Evolutionary conservation across 1,139 yeast species (phyloP).

Genomic region (Suzukiozyma palmioleophila): DNA sequence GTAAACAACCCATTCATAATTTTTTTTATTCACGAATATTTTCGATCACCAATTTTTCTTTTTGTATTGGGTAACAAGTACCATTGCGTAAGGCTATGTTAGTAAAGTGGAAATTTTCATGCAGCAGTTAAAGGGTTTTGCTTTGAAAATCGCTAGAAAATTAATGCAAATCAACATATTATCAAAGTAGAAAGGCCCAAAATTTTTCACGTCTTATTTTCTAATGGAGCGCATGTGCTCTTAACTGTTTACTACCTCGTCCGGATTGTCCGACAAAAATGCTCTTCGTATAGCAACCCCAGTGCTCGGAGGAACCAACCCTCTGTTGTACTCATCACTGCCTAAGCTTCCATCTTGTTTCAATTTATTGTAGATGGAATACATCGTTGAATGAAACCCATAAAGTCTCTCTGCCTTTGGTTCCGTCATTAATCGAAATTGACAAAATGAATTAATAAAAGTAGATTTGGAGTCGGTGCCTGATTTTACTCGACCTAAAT

Average conservation of each 20-base stretch:
- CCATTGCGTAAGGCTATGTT: no score
- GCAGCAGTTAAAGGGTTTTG: no score
- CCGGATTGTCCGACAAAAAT: conserved; percentile 49
- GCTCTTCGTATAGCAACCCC: conserved; percentile 44
- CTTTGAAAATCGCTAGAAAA: no score
- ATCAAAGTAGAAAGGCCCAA: no score
- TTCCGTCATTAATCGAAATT: conserved; percentile 55
- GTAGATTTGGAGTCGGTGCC: conserved; percentile 47
- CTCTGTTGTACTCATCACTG: conserved; percentile 21
- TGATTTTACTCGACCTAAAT: conserved; percentile 50
- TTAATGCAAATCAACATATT: no score
- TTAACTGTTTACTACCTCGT: conserved; percentile 25
- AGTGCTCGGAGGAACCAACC: conserved; percentile 27
- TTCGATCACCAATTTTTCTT: no score
- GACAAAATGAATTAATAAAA: conserved; percentile 45
- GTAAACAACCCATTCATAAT: no score
- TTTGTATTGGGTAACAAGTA: no score
- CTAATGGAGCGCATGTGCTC: no score
- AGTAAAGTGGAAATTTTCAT: no score
- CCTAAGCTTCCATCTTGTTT: conserved; percentile 23
- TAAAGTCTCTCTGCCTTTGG: conserved; percentile 32
- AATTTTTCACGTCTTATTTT: no score
- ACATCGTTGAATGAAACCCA: conserved; percentile 35
- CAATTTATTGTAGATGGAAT: conserved; percentile 29
- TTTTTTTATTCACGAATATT: no score